A percentile compares a stretch with the other conserved stretches of the same genome.
Evolutionary conservation across 345 rosid genomes (phyloP).

Genomic region (Hibiscus mutabilis): DNA sequence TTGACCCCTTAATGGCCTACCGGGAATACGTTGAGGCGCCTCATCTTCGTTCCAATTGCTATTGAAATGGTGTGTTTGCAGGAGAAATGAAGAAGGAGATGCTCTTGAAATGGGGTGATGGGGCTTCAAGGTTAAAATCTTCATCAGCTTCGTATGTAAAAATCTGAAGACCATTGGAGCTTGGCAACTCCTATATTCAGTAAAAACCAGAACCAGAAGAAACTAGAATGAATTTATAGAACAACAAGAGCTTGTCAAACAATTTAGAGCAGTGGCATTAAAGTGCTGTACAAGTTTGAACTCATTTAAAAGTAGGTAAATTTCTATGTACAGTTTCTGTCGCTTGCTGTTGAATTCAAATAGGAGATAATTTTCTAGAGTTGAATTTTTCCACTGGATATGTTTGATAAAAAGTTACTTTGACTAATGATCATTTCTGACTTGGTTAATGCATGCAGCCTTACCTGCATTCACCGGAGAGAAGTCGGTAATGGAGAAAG

Average conservation of each 20-base stretch:
- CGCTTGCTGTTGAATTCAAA: not conserved
- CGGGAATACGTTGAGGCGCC: not conserved
- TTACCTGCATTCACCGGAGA: not conserved
- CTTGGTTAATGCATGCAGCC: not conserved
- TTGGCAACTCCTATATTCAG: not conserved
- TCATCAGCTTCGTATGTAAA: not conserved
- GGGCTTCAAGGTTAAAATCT: too few species aligned
- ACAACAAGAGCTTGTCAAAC: too few species aligned
- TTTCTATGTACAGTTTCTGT: not conserved
- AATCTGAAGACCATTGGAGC: too few species aligned
- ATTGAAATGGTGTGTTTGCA: not conserved
- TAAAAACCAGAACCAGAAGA: not conserved
- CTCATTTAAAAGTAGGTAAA: not conserved
- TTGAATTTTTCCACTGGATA: too few species aligned
- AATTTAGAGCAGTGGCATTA: not conserved
- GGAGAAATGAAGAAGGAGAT: not conserved
- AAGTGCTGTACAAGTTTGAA: not conserved
- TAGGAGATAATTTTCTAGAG: not conserved
- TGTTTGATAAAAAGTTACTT: not conserved
- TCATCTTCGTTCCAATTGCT: not conserved
- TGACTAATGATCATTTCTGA: not conserved
- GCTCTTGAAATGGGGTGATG: too few species aligned
- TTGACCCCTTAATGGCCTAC: not conserved
- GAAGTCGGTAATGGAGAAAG: constrained; percentile 21
- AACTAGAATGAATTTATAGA: not conserved